phyloP scores from a whole-genome alignment of 2,329 filamentous ascomycete genomes.

The Colletotrichum falcatum region DNA sequence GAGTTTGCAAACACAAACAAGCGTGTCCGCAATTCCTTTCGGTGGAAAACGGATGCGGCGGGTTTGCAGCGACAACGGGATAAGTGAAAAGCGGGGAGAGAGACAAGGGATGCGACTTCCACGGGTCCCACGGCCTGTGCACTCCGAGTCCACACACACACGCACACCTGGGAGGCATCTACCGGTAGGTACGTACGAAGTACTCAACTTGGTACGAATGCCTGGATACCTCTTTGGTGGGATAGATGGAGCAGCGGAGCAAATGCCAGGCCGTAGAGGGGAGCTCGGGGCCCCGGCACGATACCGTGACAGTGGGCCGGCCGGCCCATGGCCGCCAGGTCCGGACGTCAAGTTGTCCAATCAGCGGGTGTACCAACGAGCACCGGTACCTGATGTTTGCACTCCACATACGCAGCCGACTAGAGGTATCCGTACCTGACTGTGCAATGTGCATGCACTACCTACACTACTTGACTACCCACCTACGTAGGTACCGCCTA shows the following conservation, averaged over 20 bases:
- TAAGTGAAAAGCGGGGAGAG: conserved; percentile 21
- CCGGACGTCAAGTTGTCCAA: conserved; percentile 13
- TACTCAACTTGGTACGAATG: too few relatives aligned
- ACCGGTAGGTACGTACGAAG: too few relatives aligned
- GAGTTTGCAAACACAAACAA: background rate
- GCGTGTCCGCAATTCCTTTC: background rate
- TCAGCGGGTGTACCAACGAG: conserved; percentile 7
- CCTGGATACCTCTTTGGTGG: background rate
- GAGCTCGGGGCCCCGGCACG: conserved; percentile 26
- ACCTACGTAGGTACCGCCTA: too few relatives aligned
- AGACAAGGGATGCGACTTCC: conserved; percentile 21
- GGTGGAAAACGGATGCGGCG: background rate
- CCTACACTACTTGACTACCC: too few relatives aligned
- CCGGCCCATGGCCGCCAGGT: background rate
- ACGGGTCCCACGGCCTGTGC: conserved; percentile 2
- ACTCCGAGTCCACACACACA: background rate
- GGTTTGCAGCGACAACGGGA: conserved; percentile 7
- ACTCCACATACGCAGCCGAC: background rate
- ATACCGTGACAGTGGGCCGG: background rate
- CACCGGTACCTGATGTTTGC: background rate
- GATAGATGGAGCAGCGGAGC: background rate
- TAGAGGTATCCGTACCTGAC: too few relatives aligned
- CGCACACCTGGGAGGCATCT: too few relatives aligned
- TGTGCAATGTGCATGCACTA: too few relatives aligned
- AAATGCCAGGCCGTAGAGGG: background rate